Conservation (phyloP, 2,329 filamentous ascomycete genomes). For the Aphanocladium album region DNA sequence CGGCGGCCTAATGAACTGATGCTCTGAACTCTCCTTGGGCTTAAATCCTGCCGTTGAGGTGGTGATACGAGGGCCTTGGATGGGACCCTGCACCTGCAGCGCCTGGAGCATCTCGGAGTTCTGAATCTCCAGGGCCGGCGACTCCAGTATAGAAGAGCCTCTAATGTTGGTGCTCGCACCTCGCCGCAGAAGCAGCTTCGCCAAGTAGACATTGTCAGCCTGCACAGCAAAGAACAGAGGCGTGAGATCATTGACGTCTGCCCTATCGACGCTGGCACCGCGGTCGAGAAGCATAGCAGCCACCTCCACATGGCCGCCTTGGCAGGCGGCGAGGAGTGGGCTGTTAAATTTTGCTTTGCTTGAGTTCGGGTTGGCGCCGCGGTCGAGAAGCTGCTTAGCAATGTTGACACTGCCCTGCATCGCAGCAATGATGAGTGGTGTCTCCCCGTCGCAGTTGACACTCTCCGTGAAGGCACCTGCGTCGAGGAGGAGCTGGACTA, state of each 20-base stretch:
- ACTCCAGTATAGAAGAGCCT: neutral
- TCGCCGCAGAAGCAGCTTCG: constrained; percentile 1
- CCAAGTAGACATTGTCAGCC: neutral
- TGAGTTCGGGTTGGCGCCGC: neutral
- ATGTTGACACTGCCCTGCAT: neutral
- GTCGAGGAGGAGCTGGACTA: neutral
- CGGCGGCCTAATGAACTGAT: neutral
- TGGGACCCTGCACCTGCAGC: constrained; percentile 1
- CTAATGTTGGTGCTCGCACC: neutral
- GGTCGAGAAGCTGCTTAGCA: constrained; percentile 2
- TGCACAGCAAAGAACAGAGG: constrained; percentile 3
- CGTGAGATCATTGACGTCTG: neutral
- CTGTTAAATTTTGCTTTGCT: neutral
- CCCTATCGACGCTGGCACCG: neutral
- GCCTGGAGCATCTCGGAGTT: constrained; percentile 8
- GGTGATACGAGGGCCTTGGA: constrained; percentile 8
- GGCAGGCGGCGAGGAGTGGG: neutral
- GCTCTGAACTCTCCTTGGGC: neutral
- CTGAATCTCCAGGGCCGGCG: constrained; percentile 1
- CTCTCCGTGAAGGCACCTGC: neutral
- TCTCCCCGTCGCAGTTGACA: neutral
- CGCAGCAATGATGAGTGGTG: neutral
- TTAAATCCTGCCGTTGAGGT: neutral
- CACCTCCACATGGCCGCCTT: neutral
- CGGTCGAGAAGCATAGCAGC: constrained; percentile 5